phyloP scores from a whole-genome alignment of 495 filamentous ascomycete genomes.

The Letharia lupina region DNA sequence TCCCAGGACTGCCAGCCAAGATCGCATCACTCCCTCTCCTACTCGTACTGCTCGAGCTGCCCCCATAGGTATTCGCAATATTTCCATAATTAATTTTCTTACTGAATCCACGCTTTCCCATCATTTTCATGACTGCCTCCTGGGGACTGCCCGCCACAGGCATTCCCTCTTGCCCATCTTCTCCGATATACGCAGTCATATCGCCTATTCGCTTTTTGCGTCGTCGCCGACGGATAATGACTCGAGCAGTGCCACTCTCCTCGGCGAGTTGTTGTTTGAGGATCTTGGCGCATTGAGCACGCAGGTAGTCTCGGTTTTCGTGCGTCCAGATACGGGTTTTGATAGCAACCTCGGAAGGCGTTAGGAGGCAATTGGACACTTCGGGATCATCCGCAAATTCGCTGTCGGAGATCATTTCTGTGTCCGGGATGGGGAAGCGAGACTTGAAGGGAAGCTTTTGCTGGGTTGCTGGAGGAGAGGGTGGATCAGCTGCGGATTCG shows the following conservation, averaged over 20 bases:
- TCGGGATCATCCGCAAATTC: constrained; percentile 87
- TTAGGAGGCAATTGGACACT: constrained; percentile 67
- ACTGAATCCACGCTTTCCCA: constrained; percentile 62
- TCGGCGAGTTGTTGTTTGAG: constrained; percentile 56
- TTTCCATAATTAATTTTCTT: constrained; percentile 79
- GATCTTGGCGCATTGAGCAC: constrained; percentile 67
- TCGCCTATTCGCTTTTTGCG: constrained; percentile 44
- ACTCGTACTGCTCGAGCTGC: constrained; percentile 30
- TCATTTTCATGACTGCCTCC: constrained; percentile 66
- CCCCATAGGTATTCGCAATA: constrained; percentile 37
- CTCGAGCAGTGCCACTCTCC: constrained; percentile 31
- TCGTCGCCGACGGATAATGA: constrained; percentile 32
- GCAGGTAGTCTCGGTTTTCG: constrained; percentile 83
- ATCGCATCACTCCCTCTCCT: constrained; percentile 35
- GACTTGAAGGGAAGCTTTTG: constrained; percentile 3
- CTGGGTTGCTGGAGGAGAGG: constrained; percentile 10
- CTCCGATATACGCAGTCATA: constrained; percentile 40
- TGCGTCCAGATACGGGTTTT: constrained; percentile 93
- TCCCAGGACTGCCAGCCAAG: constrained; percentile 35
- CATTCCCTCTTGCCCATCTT: constrained; percentile 34
- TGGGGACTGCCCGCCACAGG: constrained; percentile 45
- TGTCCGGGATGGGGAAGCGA: constrained; percentile 31
- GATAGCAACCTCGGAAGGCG: constrained; percentile 56
- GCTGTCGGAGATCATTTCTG: constrained; percentile 52
- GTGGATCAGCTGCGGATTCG: constrained; percentile 13